phyloP scores from a whole-genome alignment of 1,139 yeast species.

The Suhomyces ambrosiae region DNA sequence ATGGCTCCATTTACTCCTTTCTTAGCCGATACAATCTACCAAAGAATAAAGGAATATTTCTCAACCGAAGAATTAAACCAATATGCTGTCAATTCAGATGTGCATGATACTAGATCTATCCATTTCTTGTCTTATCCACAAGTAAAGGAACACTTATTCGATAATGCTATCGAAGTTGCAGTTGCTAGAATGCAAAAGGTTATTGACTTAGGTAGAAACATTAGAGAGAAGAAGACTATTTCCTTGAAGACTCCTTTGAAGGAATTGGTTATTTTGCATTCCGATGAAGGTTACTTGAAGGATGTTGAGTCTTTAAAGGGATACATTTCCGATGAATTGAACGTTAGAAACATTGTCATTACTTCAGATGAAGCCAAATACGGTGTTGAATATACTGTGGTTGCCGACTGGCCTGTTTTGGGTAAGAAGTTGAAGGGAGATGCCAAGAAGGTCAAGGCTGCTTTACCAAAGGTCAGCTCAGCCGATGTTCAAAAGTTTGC shows the following conservation, averaged over 20 bases:
- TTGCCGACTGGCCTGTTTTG: slow-evolving; percentile 98
- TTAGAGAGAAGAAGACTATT: slow-evolving; percentile 93
- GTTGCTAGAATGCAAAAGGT: slow-evolving; percentile 97
- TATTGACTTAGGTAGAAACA: slow-evolving; percentile 92
- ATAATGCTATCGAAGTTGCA: slow-evolving; percentile 76
- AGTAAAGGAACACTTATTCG: slow-evolving; percentile 81
- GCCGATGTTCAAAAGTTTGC: slow-evolving; percentile 80
- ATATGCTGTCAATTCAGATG: slow-evolving; percentile 40
- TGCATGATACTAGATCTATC: slow-evolving; percentile 73
- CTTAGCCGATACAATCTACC: slow-evolving; percentile 87
- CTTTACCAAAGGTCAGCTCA: slow-evolving; percentile 78
- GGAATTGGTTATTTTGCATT: slow-evolving; percentile 81
- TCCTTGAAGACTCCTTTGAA: slow-evolving; percentile 94
- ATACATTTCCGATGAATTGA: slow-evolving; percentile 87
- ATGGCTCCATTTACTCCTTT: slow-evolving; percentile 99
- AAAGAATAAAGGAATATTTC: slow-evolving; percentile 67
- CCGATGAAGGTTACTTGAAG: slow-evolving; percentile 69
- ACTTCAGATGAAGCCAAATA: slow-evolving; percentile 90
- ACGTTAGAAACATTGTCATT: slow-evolving; percentile 83
- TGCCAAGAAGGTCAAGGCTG: slow-evolving; percentile 91
- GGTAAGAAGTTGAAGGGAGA: slow-evolving; percentile 97
- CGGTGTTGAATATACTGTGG: slow-evolving; percentile 89
- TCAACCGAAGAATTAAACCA: slow-evolving; percentile 53
- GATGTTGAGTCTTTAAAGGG: slow-evolving; percentile 78
- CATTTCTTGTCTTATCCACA: slow-evolving; percentile 90